phyloP scores from a whole-genome alignment of 495 filamentous ascomycete species.

The Pyrenula aspistea region DNA sequence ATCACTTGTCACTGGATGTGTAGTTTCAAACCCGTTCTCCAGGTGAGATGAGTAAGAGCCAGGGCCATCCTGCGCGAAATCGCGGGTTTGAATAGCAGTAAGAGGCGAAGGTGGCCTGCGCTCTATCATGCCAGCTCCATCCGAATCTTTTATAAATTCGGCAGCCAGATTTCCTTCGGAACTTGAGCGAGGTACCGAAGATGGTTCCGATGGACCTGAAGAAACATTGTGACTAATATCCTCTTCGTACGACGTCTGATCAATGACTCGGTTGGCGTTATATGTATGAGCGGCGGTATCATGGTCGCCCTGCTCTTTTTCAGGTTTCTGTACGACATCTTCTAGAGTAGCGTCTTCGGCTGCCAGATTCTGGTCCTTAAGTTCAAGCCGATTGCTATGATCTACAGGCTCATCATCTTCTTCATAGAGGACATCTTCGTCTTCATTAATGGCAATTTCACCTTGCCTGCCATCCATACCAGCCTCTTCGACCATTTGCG shows the following conservation, averaged over 20 bases:
- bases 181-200: neutral
- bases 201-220: neutral
- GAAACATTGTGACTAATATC: neutral
- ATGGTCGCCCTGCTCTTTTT: slow-evolving; percentile 8
- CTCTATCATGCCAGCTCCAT: slow-evolving; percentile 1
- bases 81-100: slow-evolving; percentile 1
- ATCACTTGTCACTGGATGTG: too few species aligned
- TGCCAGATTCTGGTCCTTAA: slow-evolving; percentile 7
- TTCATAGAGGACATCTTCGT: neutral
- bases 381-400: slow-evolving; percentile 14
- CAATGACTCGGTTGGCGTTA: neutral
- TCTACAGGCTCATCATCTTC: slow-evolving; percentile 6
- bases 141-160: neutral
- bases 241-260: neutral
- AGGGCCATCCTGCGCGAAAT: slow-evolving; percentile 5
- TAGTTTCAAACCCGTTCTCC: too few species aligned
- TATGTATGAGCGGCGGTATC: neutral
- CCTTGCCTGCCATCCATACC: slow-evolving; percentile 1
- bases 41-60: neutral
- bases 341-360: neutral
- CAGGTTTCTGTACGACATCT: neutral
- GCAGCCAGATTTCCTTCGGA: neutral
- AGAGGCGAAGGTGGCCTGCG: slow-evolving; percentile 6
- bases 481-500: slow-evolving; percentile 3
- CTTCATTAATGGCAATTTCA: slow-evolving; percentile 2